phyloP scores from a whole-genome alignment of 495 filamentous ascomycete species.

The Annulohypoxylon stygium region DNA sequence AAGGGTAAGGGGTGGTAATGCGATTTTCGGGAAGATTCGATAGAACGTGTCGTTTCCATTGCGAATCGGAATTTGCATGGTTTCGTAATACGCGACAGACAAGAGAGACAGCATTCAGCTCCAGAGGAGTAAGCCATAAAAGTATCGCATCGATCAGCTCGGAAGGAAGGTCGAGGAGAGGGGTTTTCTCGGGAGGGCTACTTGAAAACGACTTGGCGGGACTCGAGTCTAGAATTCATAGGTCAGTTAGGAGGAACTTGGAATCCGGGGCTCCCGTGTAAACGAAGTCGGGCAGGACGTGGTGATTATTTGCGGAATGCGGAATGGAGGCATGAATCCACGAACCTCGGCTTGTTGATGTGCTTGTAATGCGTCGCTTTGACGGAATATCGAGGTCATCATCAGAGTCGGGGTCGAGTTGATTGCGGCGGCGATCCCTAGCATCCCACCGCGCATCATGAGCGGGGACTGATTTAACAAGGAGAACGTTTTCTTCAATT shows the following conservation, averaged over 20 bases:
- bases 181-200: constrained; percentile 22
- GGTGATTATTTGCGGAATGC: background rate
- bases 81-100: constrained; percentile 68
- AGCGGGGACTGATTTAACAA: constrained; percentile 42
- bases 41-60: constrained; percentile 75
- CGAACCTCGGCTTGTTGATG: constrained; percentile 40
- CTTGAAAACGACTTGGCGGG: constrained; percentile 15
- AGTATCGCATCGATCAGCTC: constrained; percentile 75
- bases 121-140: constrained; percentile 68
- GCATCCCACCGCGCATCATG: constrained; percentile 36
- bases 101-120: constrained; percentile 66
- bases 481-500: constrained; percentile 46
- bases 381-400: constrained; percentile 22
- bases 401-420: constrained; percentile 33
- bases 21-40: constrained; percentile 68
- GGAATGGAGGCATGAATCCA: constrained; percentile 28
- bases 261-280: constrained; percentile 8
- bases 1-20: constrained; percentile 69
- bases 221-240: constrained; percentile 35
- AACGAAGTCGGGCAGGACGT: constrained; percentile 27
- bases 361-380: constrained; percentile 28
- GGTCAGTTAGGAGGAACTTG: constrained; percentile 27
- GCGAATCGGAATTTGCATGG: constrained; percentile 66
- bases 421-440: constrained; percentile 26
- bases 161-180: constrained; percentile 66